A percentile compares a stretch with the other conserved stretches of the same genome.
Conservation (phyloP, 306 rosid genomes). For the Lotus japonicus region DNA sequence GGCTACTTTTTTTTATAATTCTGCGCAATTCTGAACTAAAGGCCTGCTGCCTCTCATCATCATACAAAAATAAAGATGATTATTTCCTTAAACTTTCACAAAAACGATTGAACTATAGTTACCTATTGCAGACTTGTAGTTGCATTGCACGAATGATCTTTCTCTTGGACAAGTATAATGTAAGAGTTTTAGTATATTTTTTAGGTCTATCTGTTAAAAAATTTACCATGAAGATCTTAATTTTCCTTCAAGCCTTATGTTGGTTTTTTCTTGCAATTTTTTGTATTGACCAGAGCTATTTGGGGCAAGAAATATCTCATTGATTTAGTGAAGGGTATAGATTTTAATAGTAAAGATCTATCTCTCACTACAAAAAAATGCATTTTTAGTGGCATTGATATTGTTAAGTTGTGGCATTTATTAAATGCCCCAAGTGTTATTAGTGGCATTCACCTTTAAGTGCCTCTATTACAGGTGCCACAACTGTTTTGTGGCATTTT, state of each 20-base stretch:
- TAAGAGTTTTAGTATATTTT: neutral
- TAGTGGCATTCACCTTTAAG: too few relatives aligned
- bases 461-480: too few relatives aligned
- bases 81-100: neutral
- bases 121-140: neutral
- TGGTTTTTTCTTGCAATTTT: neutral
- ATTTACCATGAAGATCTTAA: neutral
- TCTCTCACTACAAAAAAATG: too few relatives aligned
- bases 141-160: neutral
- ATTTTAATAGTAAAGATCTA: conserved; percentile 6
- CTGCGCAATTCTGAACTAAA: neutral
- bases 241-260: neutral
- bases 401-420: too few relatives aligned
- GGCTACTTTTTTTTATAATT: neutral
- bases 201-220: neutral
- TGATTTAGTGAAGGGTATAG: neutral
- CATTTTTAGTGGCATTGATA: too few relatives aligned
- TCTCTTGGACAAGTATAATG: too few relatives aligned
- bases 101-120: neutral
- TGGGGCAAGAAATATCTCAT: neutral
- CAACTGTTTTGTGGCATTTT: too few relatives aligned
- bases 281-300: neutral
- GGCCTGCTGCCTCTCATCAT: too few relatives aligned
- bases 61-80: neutral
- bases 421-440: too few relatives aligned